Conservation (phyloP, 495 filamentous ascomycete species). For the Parmelia sp. region DNA sequence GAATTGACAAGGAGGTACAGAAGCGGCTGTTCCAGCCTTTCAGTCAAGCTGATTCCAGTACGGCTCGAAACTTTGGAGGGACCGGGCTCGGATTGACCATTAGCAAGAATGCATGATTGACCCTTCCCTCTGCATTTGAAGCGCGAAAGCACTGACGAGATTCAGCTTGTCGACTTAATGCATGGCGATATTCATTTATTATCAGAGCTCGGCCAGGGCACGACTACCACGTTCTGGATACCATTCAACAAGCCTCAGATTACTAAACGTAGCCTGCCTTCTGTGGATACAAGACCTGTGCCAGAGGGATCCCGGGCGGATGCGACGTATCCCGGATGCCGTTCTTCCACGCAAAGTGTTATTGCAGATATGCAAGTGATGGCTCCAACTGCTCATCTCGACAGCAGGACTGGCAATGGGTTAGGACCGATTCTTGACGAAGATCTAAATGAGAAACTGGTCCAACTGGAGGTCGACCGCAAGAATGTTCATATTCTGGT, state of each 20-base stretch:
- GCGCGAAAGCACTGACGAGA: background rate
- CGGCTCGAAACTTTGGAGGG: slow-evolving; percentile 68
- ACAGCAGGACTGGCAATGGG: background rate
- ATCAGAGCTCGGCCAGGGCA: slow-evolving; percentile 53
- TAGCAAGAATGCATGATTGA: slow-evolving; percentile 52
- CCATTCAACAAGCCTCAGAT: slow-evolving; percentile 54
- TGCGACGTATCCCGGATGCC: slow-evolving; percentile 52
- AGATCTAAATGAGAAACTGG: background rate
- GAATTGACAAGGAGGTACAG: slow-evolving; percentile 68
- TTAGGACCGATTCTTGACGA: background rate
- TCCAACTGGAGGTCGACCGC: slow-evolving; percentile 31
- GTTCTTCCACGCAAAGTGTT: slow-evolving; percentile 38
- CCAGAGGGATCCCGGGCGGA: slow-evolving; percentile 58
- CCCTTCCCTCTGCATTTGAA: background rate
- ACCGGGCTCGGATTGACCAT: slow-evolving; percentile 79
- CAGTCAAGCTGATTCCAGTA: slow-evolving; percentile 75
- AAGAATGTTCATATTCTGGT: slow-evolving; percentile 57
- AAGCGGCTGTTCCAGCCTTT: slow-evolving; percentile 78
- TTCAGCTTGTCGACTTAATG: slow-evolving; percentile 70
- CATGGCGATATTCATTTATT: slow-evolving; percentile 61
- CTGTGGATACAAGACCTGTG: slow-evolving; percentile 48
- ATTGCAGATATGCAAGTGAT: slow-evolving; percentile 8
- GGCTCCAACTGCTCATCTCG: background rate
- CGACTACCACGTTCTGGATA: slow-evolving; percentile 60
- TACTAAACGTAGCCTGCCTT: slow-evolving; percentile 31